phyloP scores from a whole-genome alignment of 2,329 filamentous ascomycete species.

The Monosporascus cannonballus region DNA sequence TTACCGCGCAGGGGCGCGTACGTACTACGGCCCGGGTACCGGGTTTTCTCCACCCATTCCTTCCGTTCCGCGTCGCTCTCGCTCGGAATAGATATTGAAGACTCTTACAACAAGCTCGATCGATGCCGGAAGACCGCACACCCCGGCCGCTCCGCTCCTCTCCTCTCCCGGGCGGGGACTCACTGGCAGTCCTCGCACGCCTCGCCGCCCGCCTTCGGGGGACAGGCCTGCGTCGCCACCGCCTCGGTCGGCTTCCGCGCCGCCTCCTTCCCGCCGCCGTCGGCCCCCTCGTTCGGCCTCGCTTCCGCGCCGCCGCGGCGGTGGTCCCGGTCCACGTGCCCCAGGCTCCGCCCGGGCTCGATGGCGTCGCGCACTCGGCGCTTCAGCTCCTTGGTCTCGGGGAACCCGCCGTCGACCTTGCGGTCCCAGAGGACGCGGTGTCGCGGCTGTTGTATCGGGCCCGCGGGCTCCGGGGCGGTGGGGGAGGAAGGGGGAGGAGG shows the following conservation, averaged over 20 bases:
- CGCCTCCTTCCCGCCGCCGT: neutral
- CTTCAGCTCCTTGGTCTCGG: conserved; percentile 89
- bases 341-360: conserved; percentile 70
- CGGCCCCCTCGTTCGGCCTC: neutral
- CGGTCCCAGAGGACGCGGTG: conserved; percentile 74
- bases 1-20: too few species aligned
- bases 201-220: neutral
- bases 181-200: conserved; percentile 32
- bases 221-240: neutral
- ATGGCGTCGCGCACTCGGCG: conserved; percentile 76
- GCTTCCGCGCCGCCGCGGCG: neutral
- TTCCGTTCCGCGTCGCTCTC: too few species aligned
- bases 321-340: conserved; percentile 66
- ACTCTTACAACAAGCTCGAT: too few species aligned
- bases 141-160: too few species aligned
- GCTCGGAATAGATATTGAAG: too few species aligned
- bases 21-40: too few species aligned
- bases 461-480: conserved; percentile 12
- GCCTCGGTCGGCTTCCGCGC: neutral
- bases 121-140: too few species aligned
- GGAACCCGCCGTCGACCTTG: conserved; percentile 81
- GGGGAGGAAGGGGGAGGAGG: conserved; percentile 14
- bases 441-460: conserved; percentile 32
- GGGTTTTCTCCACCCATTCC: too few species aligned
- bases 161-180: neutral